Conservation (phyloP, 2,329 filamentous ascomycete genomes). For the Domatiomyces catenatus region DNA sequence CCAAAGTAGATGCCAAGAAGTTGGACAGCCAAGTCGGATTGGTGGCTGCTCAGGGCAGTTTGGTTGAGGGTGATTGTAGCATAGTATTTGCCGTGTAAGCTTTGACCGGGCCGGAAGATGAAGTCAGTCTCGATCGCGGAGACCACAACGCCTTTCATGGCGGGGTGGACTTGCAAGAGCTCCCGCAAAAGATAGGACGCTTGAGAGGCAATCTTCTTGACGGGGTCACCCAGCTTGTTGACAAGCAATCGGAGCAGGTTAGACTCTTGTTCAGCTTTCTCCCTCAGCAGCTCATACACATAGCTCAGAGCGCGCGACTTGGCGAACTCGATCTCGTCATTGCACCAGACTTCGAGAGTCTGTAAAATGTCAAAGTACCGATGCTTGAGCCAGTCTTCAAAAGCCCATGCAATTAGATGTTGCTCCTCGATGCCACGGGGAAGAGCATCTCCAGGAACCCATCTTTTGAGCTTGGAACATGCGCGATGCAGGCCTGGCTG, state of each 20-base stretch:
- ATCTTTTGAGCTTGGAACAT: slow-evolving; percentile 37
- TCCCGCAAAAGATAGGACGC: slow-evolving; percentile 90
- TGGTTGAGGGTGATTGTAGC: slow-evolving; percentile 94
- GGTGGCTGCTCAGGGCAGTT: slow-evolving; percentile 74
- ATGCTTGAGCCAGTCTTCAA: slow-evolving; percentile 88
- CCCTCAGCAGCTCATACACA: slow-evolving; percentile 77
- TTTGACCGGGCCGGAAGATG: slow-evolving; percentile 74
- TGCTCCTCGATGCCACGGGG: slow-evolving; percentile 58
- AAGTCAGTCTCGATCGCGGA: slow-evolving; percentile 74
- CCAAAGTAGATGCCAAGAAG: slow-evolving; percentile 85
- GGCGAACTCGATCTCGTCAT: slow-evolving; percentile 89
- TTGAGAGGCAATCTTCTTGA: slow-evolving; percentile 87
- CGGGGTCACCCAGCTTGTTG: slow-evolving; percentile 90
- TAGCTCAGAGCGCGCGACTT: slow-evolving; percentile 77
- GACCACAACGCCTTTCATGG: slow-evolving; percentile 85
- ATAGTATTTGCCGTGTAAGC: slow-evolving; percentile 80
- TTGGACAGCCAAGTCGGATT: slow-evolving; percentile 63
- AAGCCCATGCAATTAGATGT: slow-evolving; percentile 78
- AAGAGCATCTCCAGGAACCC: slow-evolving; percentile 54
- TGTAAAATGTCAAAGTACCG: slow-evolving; percentile 89
- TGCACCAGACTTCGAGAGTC: slow-evolving; percentile 80
- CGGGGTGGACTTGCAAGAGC: slow-evolving; percentile 70
- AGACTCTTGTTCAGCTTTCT: slow-evolving; percentile 93
- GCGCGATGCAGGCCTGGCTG: slow-evolving; percentile 61
- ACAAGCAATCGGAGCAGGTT: slow-evolving; percentile 82